These are phyloP conservation scores for Hypoxylon sp. DNA, from an alignment of 2,329 filamentous ascomycete species.

Conservation along the genomic window DNA sequence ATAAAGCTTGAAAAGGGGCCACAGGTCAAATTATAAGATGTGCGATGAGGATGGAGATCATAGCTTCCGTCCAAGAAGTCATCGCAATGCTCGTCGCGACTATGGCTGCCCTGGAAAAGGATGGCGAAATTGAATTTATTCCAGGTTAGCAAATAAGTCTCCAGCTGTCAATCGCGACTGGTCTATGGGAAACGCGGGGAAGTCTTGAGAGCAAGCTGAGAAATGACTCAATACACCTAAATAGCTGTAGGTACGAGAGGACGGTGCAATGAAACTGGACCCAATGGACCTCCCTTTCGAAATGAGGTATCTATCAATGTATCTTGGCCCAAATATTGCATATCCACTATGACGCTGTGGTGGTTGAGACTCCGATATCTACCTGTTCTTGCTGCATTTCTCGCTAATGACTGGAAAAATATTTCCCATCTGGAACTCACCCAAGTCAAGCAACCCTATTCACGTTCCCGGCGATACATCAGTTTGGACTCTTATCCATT, in stretches of 20 bases:
- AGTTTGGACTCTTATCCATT: background rate
- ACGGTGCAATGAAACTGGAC: background rate
- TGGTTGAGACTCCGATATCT: too few relatives aligned
- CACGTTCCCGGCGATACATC: background rate
- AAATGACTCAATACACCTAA: background rate
- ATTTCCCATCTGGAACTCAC: background rate
- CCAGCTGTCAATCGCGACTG: background rate
- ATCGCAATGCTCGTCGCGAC: background rate
- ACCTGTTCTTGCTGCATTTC: too few relatives aligned
- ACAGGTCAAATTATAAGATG: too few relatives aligned
- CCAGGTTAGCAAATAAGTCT: background rate
- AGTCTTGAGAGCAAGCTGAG: background rate
- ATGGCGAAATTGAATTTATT: background rate
- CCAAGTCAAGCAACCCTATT: background rate
- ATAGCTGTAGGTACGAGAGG: background rate
- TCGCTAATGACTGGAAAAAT: background rate
- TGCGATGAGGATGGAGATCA: background rate
- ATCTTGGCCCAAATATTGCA: too few relatives aligned
- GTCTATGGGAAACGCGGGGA: background rate
- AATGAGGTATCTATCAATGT: background rate
- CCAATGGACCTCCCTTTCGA: background rate
- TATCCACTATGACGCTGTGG: too few relatives aligned
- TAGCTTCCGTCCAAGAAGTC: background rate
- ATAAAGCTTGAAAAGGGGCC: too few relatives aligned
- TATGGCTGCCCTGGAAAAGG: background rate